Base-by-base conservation (phyloP, 2,329 filamentous ascomycete genomes). In the Alternaria tenuissima region DNA sequence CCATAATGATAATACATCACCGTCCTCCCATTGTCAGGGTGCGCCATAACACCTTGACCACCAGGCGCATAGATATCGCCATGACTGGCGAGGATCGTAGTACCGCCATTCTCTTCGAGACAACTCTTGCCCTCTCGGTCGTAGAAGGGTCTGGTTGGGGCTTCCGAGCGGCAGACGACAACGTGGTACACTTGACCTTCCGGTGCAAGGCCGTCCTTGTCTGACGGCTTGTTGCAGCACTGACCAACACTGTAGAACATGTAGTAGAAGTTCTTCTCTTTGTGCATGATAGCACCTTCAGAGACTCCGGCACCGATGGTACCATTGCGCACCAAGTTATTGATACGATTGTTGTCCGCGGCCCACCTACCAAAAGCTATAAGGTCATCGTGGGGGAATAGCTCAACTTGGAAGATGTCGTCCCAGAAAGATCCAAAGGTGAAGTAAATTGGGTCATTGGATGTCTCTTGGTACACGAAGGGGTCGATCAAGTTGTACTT, bases 361-460 rank as follows among this genome's bases (percentile, higher is more conserved):
- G 60, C 57, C 46, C 54, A 61, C 20, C 12, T n/a, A 6, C 58
- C 58, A 49, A 63, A 64, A 3, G 52, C 56, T 4, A 56, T 52
- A 9, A 68, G 49, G 5, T 66, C 26, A 4, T 56, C 44, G 22
- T 62, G 22, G 1, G 59, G 48, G 6, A 55, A 42, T 18, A 90
- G 80, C 9, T 78, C 71, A 0, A 86, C 85, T 69, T 89, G 88
- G 76, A 86, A 89, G 61, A 91, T 84, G 66, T 87, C 85, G 5
- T 80, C 74, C 88, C 88, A 92, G 80, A 88, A 91, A 24, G 85
- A 88, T 20, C 89, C 89, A 62, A 91, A 91, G 57, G 82, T 87
- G 68, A 87, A 77, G 55, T 83, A 81, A 30, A 82, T 82, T 0
- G 64, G 53, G 3, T 38, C 51, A 1, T 47, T 48, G 1, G 56